Conservation (phyloP, 371 early-diverging fungal genomes). For the Apophysomyces variabilis region DNA sequence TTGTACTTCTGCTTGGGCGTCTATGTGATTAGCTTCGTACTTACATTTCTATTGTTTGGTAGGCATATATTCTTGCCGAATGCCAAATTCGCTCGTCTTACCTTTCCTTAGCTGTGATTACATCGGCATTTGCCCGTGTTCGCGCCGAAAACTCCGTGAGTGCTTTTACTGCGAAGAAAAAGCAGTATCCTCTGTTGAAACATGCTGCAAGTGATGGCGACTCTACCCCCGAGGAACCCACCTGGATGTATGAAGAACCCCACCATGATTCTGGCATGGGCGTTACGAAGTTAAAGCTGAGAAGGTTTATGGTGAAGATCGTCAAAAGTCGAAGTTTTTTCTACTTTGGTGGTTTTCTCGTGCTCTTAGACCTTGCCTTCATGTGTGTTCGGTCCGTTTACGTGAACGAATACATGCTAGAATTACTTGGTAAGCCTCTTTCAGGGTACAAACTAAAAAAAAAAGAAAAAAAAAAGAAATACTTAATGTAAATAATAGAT, state of each 20-base stretch:
- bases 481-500: constrained; percentile 23
- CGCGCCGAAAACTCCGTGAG: constrained; percentile 55
- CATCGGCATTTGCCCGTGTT: constrained; percentile 63
- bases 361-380: constrained; percentile 48
- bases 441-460: neutral
- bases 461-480: constrained; percentile 29
- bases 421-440: constrained; percentile 33
- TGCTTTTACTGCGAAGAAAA: constrained; percentile 58
- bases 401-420: constrained; percentile 37
- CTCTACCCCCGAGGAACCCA: constrained; percentile 27
- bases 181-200: constrained; percentile 30
- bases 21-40: constrained; percentile 57
- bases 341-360: constrained; percentile 53
- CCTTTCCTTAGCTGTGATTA: constrained; percentile 53
- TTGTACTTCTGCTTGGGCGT: constrained; percentile 58
- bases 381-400: constrained; percentile 61
- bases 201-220: constrained; percentile 28
- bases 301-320: constrained; percentile 39
- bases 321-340: constrained; percentile 54
- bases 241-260: constrained; percentile 54
- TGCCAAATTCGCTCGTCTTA: neutral
- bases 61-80: constrained; percentile 11
- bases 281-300: constrained; percentile 32
- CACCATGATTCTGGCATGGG: constrained; percentile 40
- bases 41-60: constrained; percentile 63